These are phyloP conservation scores for Cyberlindnera americana DNA, from an alignment of 805 yeast species.

Conservation along the genomic window DNA sequence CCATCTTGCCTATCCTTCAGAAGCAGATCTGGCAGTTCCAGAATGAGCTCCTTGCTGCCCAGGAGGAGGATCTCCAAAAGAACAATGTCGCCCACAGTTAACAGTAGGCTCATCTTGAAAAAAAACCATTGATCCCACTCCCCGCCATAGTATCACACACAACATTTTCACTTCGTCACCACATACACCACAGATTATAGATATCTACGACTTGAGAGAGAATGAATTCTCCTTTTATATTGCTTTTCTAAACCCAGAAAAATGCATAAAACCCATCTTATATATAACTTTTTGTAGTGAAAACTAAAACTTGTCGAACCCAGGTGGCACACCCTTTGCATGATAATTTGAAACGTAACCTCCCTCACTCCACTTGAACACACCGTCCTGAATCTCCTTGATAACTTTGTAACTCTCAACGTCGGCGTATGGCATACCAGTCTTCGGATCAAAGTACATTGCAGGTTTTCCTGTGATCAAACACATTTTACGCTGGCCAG, in stretches of 20 bases:
- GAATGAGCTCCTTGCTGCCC: slow-evolving; percentile 54
- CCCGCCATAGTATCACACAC: too few relatives aligned
- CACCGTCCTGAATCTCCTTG: slow-evolving; percentile 54
- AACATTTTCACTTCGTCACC: neutral
- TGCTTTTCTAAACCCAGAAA: too few relatives aligned
- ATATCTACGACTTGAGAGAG: neutral
- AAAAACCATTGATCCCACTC: too few relatives aligned
- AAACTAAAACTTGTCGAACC: slow-evolving; percentile 43
- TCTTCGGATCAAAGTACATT: slow-evolving; percentile 80
- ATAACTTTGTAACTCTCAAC: slow-evolving; percentile 76
- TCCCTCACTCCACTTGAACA: slow-evolving; percentile 48
- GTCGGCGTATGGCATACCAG: slow-evolving; percentile 82
- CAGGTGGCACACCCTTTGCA: slow-evolving; percentile 87
- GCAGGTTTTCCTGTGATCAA: slow-evolving; percentile 76
- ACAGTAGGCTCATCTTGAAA: too few relatives aligned
- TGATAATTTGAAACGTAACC: slow-evolving; percentile 53
- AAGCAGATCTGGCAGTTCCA: slow-evolving; percentile 56
- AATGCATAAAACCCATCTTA: too few relatives aligned
- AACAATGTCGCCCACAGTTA: slow-evolving; percentile 15
- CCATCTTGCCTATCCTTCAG: slow-evolving; percentile 50
- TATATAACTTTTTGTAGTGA: too few relatives aligned
- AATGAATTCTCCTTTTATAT: too few relatives aligned
- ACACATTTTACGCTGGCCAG: slow-evolving; percentile 65
- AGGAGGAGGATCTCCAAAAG: slow-evolving; percentile 59
- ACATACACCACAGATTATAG: neutral